A percentile compares a stretch with the other conserved stretches of the same genome.
These are phyloP conservation scores for Fusarium pseudograminearum DNA, from an alignment of 2,329 filamentous ascomycete genomes.

Conservation along the genomic window DNA sequence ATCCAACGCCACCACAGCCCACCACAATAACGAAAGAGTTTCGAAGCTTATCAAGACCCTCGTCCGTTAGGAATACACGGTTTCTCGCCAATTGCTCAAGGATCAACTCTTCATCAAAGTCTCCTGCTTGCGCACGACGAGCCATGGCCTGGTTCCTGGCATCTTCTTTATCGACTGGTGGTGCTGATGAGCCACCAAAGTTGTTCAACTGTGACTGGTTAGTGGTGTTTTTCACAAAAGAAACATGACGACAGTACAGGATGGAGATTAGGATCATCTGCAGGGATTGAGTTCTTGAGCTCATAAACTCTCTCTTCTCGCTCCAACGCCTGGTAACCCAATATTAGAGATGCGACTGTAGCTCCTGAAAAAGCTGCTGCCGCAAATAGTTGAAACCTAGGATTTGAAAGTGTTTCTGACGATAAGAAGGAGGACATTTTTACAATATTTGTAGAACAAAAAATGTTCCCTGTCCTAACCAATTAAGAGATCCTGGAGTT, in stretches of 20 bases:
- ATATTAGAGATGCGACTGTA: slow-evolving; percentile 69
- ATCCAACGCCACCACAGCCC: slow-evolving; percentile 94
- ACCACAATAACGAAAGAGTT: slow-evolving; percentile 88
- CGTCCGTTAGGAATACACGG: slow-evolving; percentile 86
- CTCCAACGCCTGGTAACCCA: slow-evolving; percentile 72
- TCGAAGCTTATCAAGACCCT: slow-evolving; percentile 83
- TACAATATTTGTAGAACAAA: slow-evolving; percentile 31
- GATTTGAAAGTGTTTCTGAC: slow-evolving; percentile 58
- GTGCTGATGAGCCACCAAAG: slow-evolving; percentile 66
- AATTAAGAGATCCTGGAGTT: slow-evolving; percentile 7
- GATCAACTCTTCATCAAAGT: slow-evolving; percentile 83
- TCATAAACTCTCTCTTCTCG: slow-evolving; percentile 65
- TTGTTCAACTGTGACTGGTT: slow-evolving; percentile 65
- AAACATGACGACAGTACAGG: slow-evolving; percentile 27
- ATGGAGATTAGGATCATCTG: slow-evolving; percentile 36
- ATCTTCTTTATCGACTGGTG: slow-evolving; percentile 69
- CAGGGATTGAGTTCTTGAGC: slow-evolving; percentile 71
- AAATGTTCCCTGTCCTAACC: background rate
- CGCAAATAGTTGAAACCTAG: slow-evolving; percentile 72
- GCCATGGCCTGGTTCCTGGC: slow-evolving; percentile 69
- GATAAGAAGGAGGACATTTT: slow-evolving; percentile 59
- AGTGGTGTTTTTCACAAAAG: slow-evolving; percentile 12
- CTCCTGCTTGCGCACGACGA: slow-evolving; percentile 69
- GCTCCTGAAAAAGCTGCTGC: slow-evolving; percentile 76
- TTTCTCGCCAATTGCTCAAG: slow-evolving; percentile 95